These are phyloP conservation scores for Amoebophrya sp. DNA, from an alignment of 169 alveolate species.

Conservation along the genomic window DNA sequence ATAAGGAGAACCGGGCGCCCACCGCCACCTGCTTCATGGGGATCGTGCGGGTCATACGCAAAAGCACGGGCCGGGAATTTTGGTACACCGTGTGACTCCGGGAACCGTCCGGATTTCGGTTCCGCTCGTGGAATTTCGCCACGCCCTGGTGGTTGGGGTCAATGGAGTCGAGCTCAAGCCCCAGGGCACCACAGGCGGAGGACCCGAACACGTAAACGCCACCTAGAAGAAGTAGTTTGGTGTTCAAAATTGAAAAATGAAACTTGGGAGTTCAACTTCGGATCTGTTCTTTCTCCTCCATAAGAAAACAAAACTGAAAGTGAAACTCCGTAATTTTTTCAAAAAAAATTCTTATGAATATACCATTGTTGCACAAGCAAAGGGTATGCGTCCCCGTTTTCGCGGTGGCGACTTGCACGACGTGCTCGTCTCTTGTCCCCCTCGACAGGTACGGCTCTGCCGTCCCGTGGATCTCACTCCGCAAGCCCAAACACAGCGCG, in stretches of 20 bases:
- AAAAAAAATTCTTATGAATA: neutral
- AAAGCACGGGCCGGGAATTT: neutral
- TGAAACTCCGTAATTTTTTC: too few relatives aligned
- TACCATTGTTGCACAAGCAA: neutral
- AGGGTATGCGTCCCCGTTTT: neutral
- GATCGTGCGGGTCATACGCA: neutral
- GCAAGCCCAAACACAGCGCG: neutral
- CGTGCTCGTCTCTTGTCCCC: neutral
- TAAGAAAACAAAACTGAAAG: too few relatives aligned
- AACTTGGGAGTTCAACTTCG: too few relatives aligned
- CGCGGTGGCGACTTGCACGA: neutral
- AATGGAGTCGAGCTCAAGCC: neutral
- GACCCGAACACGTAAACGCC: neutral
- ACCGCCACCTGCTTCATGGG: conserved; percentile 19
- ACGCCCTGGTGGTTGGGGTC: neutral
- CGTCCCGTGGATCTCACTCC: neutral
- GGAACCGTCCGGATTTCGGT: neutral
- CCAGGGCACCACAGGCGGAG: neutral
- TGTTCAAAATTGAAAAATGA: too few relatives aligned
- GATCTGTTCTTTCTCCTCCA: too few relatives aligned
- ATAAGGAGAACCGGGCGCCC: neutral
- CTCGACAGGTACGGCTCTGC: neutral
- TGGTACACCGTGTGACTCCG: neutral
- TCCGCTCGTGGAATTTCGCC: neutral
- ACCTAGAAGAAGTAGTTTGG: neutral